phyloP scores from a whole-genome alignment of 495 filamentous ascomycete genomes.

The Tuber microsphaerosporum region DNA sequence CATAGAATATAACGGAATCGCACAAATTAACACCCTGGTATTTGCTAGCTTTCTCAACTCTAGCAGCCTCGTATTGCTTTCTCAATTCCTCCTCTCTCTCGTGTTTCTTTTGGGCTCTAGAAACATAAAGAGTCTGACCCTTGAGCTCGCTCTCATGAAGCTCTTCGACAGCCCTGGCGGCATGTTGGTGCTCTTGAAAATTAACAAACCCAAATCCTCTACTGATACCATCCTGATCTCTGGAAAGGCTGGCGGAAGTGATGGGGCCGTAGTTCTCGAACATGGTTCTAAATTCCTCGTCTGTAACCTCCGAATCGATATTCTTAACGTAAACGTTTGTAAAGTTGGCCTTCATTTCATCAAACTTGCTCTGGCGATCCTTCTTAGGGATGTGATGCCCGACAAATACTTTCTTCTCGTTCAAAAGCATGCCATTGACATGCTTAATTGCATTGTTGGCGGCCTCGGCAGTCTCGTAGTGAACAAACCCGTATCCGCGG shows the following conservation, averaged over 20 bases:
- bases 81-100: constrained; percentile 99
- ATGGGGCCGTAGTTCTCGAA: constrained; percentile 90
- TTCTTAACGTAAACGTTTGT: constrained; percentile 99
- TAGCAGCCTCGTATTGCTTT: constrained; percentile 96
- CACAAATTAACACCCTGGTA: constrained; percentile 95
- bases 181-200: constrained; percentile 83
- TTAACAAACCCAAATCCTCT: constrained; percentile 99
- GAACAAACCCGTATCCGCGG: constrained; percentile 98
- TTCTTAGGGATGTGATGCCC: constrained; percentile 99
- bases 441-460: constrained; percentile 97
- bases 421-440: constrained; percentile 98
- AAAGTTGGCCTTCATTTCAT: constrained; percentile 99
- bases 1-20: constrained; percentile 10
- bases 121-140: constrained; percentile 91
- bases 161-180: constrained; percentile 78
- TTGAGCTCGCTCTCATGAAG: constrained; percentile 89
- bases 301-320: constrained; percentile 73
- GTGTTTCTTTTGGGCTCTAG: constrained; percentile 99
- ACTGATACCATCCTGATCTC: constrained; percentile 82
- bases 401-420: constrained; percentile 99
- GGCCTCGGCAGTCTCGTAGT: constrained; percentile 98
- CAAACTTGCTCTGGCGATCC: constrained; percentile 99
- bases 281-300: constrained; percentile 87
- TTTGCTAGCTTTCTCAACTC: constrained; percentile 95
- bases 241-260: constrained; percentile 89